Evolutionary conservation across 345 rosid species (phyloP).

Genomic region (Salix dunnii): DNA sequence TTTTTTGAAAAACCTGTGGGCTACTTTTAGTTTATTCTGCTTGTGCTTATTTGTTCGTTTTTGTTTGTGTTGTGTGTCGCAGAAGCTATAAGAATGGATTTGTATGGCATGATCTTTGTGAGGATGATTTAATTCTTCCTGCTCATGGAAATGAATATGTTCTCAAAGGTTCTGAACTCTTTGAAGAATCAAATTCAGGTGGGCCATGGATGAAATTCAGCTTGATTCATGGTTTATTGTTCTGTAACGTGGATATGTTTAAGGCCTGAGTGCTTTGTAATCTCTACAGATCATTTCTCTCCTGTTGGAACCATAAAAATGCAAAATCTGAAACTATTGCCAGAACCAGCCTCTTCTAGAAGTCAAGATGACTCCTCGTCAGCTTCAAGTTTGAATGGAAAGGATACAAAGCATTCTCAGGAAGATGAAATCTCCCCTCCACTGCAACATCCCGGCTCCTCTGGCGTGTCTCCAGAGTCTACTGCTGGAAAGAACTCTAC

Average conservation of each 20-base stretch:
- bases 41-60: background rate
- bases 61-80: conserved; percentile 14
- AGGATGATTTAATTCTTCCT: conserved; percentile 81
- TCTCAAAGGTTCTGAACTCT: conserved; percentile 92
- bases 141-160: conserved; percentile 87
- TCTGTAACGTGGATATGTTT: background rate
- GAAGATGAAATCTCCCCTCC: conserved; percentile 84
- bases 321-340: conserved; percentile 45
- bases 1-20: background rate
- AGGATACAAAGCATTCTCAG: conserved; percentile 57
- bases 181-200: conserved; percentile 74
- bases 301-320: conserved; percentile 13
- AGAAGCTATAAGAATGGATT: conserved; percentile 96
- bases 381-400: conserved; percentile 68
- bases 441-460: conserved; percentile 51
- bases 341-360: conserved; percentile 67
- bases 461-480: conserved; percentile 64
- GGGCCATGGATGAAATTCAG: background rate
- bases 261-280: background rate
- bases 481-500: conserved; percentile 56
- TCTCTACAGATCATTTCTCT: conserved; percentile 15
- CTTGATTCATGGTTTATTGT: background rate
- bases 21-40: background rate
- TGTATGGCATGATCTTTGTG: conserved; percentile 93
- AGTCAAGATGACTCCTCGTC: conserved; percentile 81